Conservation (phyloP, 768 basidiomycete genomes). For the Macrolepiota fuliginosa region DNA sequence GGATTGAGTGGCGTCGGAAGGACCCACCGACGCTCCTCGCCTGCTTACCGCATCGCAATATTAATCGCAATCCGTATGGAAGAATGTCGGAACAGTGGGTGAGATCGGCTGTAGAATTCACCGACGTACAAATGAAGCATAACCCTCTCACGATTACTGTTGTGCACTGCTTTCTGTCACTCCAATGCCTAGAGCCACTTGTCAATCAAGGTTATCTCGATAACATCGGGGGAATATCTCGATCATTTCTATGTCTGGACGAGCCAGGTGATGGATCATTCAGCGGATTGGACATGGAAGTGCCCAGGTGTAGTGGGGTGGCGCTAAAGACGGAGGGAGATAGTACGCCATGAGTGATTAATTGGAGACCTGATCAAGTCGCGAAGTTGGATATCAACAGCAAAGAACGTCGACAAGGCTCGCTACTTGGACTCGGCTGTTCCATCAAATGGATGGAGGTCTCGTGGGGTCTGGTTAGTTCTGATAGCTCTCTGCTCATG, state of each 20-base stretch:
- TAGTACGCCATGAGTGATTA: neutral
- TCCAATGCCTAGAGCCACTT: neutral
- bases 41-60: neutral
- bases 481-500: no score
- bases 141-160: neutral
- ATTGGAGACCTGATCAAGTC: no score
- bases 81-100: neutral
- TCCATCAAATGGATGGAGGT: no score
- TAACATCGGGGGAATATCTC: slow-evolving; percentile 1
- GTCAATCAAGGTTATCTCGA: slow-evolving; percentile 6
- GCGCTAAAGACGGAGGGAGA: neutral
- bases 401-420: no score
- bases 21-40: neutral
- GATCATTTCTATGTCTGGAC: neutral
- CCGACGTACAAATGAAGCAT: slow-evolving; percentile 3
- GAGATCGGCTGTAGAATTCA: neutral
- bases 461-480: no score
- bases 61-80: neutral
- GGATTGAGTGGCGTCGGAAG: neutral
- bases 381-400: no score
- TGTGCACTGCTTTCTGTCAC: slow-evolving; percentile 12
- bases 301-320: neutral
- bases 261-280: neutral
- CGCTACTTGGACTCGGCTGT: no score
- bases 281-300: neutral